Evolutionary conservation across 2,329 filamentous ascomycete genomes (phyloP), one percentile per base, ranked within the genome.

Genomic region (Aaosphaeria pasadenensis): DNA sequence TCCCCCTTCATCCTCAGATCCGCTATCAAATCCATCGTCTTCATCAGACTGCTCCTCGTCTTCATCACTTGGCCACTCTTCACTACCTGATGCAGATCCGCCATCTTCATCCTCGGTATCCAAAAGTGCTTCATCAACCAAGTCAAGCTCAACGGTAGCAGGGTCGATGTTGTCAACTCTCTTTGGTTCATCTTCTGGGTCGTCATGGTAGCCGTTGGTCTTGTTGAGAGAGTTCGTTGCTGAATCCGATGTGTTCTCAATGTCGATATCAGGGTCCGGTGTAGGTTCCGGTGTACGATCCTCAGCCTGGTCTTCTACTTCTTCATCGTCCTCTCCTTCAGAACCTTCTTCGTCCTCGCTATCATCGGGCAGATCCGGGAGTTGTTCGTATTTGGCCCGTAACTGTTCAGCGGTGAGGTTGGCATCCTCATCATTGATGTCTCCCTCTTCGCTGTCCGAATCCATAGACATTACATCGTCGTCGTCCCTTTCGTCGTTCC

Each of bases 341-440:
- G 54, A 53, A 4, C 50, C 49, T 4, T 58, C 61, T 5, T 51
- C 57, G n/a, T 62, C 57, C 6, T 58, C 62, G 48, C 56, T 60
- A 11, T 53, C 62, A 24, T 82, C 55, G 1, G 59, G 57, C 6
- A 69, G 52, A 13, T 76, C 75, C 0, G 84, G 83, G 5, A 89
- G 72, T 45, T 84, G 77, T 6, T 83, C 82, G 54, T 89, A 90
- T 64, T 90, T 90, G 36, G 78, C 77, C 29, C 77, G 80, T 11
- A 89, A 66, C 60, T 89, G 83, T 48, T 88, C 86, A 51, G 86
- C 81, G 0, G 85, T 88, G 4, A 90, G 74, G 7, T 77, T 76
- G 50, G 87, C 86, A 41, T 86, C 84, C 38, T 83, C 81, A 1
- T 78, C 75, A 6, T 72, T 67, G 7, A 71, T 72, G 4, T 68